These are phyloP conservation scores for Lentinula raphanica DNA, from an alignment of 768 basidiomycete genomes.

Conservation along the genomic window DNA sequence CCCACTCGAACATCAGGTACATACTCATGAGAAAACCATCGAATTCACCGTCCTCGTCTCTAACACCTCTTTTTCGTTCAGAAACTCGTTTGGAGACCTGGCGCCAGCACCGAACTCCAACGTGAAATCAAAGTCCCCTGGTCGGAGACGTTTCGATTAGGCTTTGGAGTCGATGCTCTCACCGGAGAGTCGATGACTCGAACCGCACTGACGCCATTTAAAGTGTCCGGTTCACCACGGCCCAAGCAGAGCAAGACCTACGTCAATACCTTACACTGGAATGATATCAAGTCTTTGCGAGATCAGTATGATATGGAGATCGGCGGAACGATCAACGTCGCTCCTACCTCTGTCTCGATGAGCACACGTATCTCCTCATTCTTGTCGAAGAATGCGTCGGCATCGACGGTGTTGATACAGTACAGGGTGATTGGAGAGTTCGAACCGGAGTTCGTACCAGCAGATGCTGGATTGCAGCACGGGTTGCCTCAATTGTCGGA, in stretches of 20 bases:
- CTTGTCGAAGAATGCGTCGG: constrained; percentile 8
- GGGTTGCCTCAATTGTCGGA: constrained; percentile 12
- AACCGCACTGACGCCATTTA: constrained; percentile 10
- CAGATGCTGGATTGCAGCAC: constrained; percentile 8
- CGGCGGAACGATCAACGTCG: constrained; percentile 15
- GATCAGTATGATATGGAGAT: constrained; percentile 14
- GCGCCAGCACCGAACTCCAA: constrained; percentile 3
- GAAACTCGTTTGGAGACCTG: not conserved
- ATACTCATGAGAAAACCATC: not conserved
- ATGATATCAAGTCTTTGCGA: constrained; percentile 9
- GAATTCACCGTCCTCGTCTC: not conserved
- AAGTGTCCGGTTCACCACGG: not conserved
- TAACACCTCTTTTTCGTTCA: not conserved
- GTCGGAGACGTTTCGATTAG: constrained; percentile 12
- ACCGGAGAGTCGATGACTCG: constrained; percentile 15
- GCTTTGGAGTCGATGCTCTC: constrained; percentile 14
- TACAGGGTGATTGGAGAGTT: constrained; percentile 13
- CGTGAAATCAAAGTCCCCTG: constrained; percentile 13
- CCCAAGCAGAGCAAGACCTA: constrained; percentile 9
- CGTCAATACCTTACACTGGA: constrained; percentile 14
- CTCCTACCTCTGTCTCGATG: constrained; percentile 7
- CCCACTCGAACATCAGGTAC: not conserved
- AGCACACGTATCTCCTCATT: constrained; percentile 11
- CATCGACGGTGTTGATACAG: constrained; percentile 13
- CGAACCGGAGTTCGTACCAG: constrained; percentile 9